Conservation (phyloP, 768 basidiomycete species). For the Ramaria sp. region DNA sequence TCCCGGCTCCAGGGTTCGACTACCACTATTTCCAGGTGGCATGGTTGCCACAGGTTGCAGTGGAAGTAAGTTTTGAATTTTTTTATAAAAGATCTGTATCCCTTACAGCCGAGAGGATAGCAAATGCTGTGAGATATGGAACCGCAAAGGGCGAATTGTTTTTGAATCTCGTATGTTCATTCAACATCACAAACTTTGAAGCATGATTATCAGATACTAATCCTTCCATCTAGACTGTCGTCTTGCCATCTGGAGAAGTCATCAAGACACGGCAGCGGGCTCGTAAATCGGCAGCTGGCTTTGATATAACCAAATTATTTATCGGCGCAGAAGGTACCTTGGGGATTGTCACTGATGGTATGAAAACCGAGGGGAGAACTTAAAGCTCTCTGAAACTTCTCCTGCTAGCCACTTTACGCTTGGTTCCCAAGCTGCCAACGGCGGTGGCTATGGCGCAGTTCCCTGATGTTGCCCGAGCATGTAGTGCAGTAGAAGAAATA, state of each 20-base stretch:
- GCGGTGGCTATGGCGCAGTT: constrained; percentile 87
- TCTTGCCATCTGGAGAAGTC: constrained; percentile 75
- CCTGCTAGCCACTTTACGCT: constrained; percentile 59
- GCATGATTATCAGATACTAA: neutral
- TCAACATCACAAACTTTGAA: neutral
- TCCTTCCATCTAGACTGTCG: constrained; percentile 47
- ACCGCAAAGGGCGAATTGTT: constrained; percentile 87
- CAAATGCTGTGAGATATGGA: constrained; percentile 77
- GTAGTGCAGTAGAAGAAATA: constrained; percentile 74
- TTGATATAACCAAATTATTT: constrained; percentile 79
- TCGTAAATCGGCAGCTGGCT: constrained; percentile 80
- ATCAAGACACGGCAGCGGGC: constrained; percentile 76
- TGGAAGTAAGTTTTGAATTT: constrained; percentile 45
- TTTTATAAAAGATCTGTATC: constrained; percentile 1
- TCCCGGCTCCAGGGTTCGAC: constrained; percentile 5
- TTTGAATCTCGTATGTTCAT: constrained; percentile 51
- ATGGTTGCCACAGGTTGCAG: constrained; percentile 85
- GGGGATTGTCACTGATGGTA: constrained; percentile 83
- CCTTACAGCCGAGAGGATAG: constrained; percentile 23
- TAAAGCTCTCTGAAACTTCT: neutral
- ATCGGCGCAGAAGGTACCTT: constrained; percentile 86
- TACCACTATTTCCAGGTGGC: constrained; percentile 35
- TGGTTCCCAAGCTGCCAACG: constrained; percentile 72
- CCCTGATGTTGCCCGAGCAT: constrained; percentile 64
- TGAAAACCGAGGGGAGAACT: neutral